Percentiles rank a stretch among this genome's conserved stretches.
Conservation (phyloP, 2,329 filamentous ascomycete genomes). For the Xylaria sp. region DNA sequence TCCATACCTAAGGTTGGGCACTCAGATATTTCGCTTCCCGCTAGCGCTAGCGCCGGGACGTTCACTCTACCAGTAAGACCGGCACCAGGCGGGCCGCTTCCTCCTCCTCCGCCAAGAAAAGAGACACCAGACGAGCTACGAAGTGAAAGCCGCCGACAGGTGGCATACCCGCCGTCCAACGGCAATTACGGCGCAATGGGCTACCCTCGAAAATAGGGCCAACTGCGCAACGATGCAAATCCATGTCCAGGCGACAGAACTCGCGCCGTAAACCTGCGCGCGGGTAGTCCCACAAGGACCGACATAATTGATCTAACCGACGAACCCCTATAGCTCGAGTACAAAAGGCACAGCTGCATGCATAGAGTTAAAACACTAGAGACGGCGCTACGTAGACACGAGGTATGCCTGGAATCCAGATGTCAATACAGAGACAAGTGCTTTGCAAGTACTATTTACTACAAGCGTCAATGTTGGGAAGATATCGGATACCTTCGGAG, state of each 20-base stretch:
- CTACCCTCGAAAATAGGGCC: constrained; percentile 49
- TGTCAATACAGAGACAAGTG: constrained; percentile 29
- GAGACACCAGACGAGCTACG: constrained; percentile 65
- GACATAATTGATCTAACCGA: constrained; percentile 19
- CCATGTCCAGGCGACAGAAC: constrained; percentile 22
- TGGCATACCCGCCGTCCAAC: constrained; percentile 62
- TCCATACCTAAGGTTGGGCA: constrained; percentile 62
- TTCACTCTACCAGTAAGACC: constrained; percentile 74
- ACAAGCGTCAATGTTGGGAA: constrained; percentile 22
- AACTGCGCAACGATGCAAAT: constrained; percentile 13
- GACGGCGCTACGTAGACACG: constrained; percentile 26
- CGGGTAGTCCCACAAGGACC: not conserved
- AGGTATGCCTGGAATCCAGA: constrained; percentile 21
- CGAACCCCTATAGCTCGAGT: constrained; percentile 15
- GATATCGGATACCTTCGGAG: constrained; percentile 26
- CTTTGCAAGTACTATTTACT: constrained; percentile 23
- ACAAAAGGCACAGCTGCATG: constrained; percentile 26
- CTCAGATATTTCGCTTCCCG: constrained; percentile 50
- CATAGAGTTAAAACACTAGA: constrained; percentile 27
- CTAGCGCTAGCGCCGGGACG: constrained; percentile 61
- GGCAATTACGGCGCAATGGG: constrained; percentile 51
- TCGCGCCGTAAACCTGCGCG: constrained; percentile 20
- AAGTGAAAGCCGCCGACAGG: constrained; percentile 64
- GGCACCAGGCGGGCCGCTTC: constrained; percentile 68
- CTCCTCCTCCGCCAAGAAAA: constrained; percentile 70